A percentile compares a stretch with the other conserved stretches of the same genome.
Evolutionary conservation across 1,139 yeast species (phyloP).

Genomic region (Taphrina wiesneri): DNA sequence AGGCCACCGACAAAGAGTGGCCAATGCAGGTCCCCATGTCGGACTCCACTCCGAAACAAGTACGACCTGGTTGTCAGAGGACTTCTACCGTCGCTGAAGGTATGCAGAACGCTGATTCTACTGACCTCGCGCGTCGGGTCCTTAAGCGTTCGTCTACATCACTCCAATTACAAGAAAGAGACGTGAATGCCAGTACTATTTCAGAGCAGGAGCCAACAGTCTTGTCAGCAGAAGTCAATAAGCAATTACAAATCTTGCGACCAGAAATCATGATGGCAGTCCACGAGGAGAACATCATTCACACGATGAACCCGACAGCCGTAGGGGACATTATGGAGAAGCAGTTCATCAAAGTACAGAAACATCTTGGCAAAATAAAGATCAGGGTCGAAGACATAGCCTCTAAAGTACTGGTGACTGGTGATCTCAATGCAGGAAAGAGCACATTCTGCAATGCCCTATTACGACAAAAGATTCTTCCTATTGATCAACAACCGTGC

Average conservation of each 20-base stretch:
- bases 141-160: slow-evolving; percentile 19
- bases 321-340: slow-evolving; percentile 30
- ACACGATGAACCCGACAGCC: slow-evolving; percentile 30
- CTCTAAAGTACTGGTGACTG: slow-evolving; percentile 92
- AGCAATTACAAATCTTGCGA: slow-evolving; percentile 18
- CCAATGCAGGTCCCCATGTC: slow-evolving; percentile 27
- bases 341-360: slow-evolving; percentile 25
- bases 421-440: slow-evolving; percentile 95
- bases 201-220: neutral
- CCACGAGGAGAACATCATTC: slow-evolving; percentile 29
- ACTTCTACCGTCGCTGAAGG: neutral
- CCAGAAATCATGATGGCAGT: slow-evolving; percentile 30
- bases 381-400: slow-evolving; percentile 88
- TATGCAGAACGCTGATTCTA: neutral
- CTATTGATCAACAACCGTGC: slow-evolving; percentile 98
- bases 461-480: slow-evolving; percentile 71
- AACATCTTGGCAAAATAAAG: slow-evolving; percentile 70
- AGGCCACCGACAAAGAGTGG: slow-evolving; percentile 28
- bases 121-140: neutral
- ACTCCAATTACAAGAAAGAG: neutral
- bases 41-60: neutral
- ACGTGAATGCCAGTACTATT: neutral
- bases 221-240: slow-evolving; percentile 1
- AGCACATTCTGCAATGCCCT: slow-evolving; percentile 93
- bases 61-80: slow-evolving; percentile 1